Conservation (phyloP, 805 yeast genomes). For the Wickerhamiella bombiphila region DNA sequence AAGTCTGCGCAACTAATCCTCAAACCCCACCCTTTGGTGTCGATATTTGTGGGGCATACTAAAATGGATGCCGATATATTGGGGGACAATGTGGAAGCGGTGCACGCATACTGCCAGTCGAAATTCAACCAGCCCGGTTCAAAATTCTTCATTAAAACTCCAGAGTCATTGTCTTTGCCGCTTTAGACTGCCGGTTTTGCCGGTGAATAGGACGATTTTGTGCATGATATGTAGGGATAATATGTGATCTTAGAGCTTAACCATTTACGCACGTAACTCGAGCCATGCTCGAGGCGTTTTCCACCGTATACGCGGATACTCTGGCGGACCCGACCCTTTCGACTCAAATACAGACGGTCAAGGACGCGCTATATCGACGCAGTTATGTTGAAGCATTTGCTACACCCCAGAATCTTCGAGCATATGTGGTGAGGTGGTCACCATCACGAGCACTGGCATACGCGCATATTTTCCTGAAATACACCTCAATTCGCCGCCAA, state of each 20-base stretch:
- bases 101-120: slow-evolving; percentile 3
- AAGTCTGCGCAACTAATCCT: slow-evolving; percentile 15
- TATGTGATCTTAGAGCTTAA: not conserved
- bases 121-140: slow-evolving; percentile 14
- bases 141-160: slow-evolving; percentile 15
- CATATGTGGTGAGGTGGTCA: slow-evolving; percentile 75
- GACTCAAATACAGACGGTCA: slow-evolving; percentile 48
- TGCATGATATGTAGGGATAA: too few species aligned
- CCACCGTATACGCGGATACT: slow-evolving; percentile 17
- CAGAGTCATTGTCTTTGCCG: slow-evolving; percentile 14
- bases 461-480: slow-evolving; percentile 44
- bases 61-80: slow-evolving; percentile 15
- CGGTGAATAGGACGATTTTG: too few species aligned
- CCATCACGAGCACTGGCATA: slow-evolving; percentile 71
- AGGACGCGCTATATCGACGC: slow-evolving; percentile 52
- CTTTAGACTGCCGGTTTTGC: too few species aligned
- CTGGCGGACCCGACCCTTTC: slow-evolving; percentile 20
- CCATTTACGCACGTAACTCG: not conserved
- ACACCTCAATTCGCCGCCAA: slow-evolving; percentile 29
- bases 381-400: slow-evolving; percentile 60
- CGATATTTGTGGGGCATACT: slow-evolving; percentile 17
- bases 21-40: slow-evolving; percentile 9
- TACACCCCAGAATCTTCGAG: slow-evolving; percentile 46
- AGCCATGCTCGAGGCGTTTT: slow-evolving; percentile 20
- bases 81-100: slow-evolving; percentile 14